Percentiles rank a stretch among this genome's conserved stretches.
Conservation (phyloP, 1,284 basidiomycete species). For the Sporisorium scitamineum region DNA sequence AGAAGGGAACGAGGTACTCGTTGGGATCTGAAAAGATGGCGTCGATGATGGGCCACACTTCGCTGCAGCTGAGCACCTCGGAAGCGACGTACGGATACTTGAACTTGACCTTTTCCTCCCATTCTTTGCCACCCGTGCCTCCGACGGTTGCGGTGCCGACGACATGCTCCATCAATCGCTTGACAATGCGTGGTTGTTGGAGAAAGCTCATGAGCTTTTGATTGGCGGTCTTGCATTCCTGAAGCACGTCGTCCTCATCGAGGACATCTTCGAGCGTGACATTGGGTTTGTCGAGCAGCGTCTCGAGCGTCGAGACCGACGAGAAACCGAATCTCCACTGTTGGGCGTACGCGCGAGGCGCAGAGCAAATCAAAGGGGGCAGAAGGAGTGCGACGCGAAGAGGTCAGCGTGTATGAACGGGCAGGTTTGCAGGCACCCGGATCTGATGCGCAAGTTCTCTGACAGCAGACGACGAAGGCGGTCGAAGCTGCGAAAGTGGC, state of each 20-base stretch:
- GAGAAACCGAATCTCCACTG: conserved; percentile 68
- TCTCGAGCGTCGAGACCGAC: conserved; percentile 63
- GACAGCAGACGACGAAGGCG: background rate
- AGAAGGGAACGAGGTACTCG: conserved; percentile 76
- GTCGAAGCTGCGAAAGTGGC: background rate
- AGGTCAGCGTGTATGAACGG: conserved; percentile 5
- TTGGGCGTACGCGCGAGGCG: background rate
- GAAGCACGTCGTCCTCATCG: conserved; percentile 92
- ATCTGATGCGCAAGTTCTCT: background rate
- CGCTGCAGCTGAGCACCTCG: conserved; percentile 89
- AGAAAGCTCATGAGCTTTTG: conserved; percentile 87
- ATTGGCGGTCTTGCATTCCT: conserved; percentile 96
- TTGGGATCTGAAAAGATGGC: conserved; percentile 82
- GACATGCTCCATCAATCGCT: conserved; percentile 83
- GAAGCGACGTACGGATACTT: conserved; percentile 90
- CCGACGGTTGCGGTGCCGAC: conserved; percentile 84
- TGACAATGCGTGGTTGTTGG: conserved; percentile 81
- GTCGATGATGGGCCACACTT: conserved; percentile 93
- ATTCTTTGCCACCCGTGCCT: conserved; percentile 72
- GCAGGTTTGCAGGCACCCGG: no score
- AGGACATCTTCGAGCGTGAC: conserved; percentile 84
- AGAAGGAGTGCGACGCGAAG: background rate
- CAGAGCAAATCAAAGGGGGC: conserved; percentile 1
- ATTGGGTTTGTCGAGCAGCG: conserved; percentile 64
- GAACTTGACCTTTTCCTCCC: conserved; percentile 68